phyloP scores from a whole-genome alignment of 192 early-diverging fungal genomes.

The Coemansia sp. region DNA sequence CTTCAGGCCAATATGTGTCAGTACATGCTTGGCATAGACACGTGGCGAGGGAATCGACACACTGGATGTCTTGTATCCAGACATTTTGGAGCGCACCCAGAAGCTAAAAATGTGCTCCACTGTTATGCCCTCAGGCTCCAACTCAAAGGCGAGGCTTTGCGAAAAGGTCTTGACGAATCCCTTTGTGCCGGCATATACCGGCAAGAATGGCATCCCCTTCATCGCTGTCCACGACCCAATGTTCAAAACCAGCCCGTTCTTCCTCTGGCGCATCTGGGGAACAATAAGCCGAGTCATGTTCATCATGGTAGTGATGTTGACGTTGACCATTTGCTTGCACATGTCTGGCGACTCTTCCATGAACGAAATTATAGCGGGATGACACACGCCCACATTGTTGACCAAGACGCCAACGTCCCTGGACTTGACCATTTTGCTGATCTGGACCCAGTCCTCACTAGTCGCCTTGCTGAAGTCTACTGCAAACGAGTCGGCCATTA shows the following conservation, averaged over 20 bases:
- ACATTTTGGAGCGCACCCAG: conserved; percentile 95
- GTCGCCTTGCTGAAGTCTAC: conserved; percentile 45
- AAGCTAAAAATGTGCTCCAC: conserved; percentile 92
- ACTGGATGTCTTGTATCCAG: conserved; percentile 82
- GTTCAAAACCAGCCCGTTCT: conserved; percentile 88
- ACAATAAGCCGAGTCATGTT: conserved; percentile 77
- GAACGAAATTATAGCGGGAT: conserved; percentile 85
- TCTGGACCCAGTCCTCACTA: conserved; percentile 25
- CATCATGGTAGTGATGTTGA: conserved; percentile 84
- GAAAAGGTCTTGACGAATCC: conserved; percentile 91
- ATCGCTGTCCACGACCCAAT: conserved; percentile 88
- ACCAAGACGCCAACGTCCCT: conserved; percentile 61
- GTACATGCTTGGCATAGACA: conserved; percentile 73
- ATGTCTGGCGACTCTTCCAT: conserved; percentile 71
- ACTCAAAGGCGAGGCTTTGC: conserved; percentile 82
- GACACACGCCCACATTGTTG: conserved; percentile 94
- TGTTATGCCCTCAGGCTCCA: conserved; percentile 71
- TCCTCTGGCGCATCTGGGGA: conserved; percentile 74
- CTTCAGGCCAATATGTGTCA: conserved; percentile 69
- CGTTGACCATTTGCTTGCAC: conserved; percentile 77
- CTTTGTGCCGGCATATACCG: conserved; percentile 93
- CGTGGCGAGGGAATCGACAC: conserved; percentile 77
- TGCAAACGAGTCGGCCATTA: conserved; percentile 35
- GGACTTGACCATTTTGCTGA: conserved; percentile 28
- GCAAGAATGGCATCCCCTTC: conserved; percentile 82